Conservation (phyloP, 495 filamentous ascomycete genomes). For the Echria macrotheca region DNA sequence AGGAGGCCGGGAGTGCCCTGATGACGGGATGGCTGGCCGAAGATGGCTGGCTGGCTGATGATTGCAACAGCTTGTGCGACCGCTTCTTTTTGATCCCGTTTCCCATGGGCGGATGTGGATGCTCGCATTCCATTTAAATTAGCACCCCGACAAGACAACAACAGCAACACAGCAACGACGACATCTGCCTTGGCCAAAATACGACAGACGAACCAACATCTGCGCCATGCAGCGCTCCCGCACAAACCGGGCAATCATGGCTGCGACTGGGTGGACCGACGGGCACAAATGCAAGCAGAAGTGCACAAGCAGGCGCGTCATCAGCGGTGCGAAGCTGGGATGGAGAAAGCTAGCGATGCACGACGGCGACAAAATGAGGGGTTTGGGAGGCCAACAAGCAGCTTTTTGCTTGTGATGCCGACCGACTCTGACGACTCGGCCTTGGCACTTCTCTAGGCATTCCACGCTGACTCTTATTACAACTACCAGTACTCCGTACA, state of each 20-base stretch:
- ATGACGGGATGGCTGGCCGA: conserved; percentile 7
- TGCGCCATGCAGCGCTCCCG: too few species aligned
- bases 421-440: too few species aligned
- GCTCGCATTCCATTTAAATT: not conserved
- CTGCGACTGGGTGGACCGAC: not conserved
- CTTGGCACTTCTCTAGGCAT: too few species aligned
- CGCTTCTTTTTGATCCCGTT: not conserved
- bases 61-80: conserved; percentile 5
- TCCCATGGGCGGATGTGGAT: not conserved
- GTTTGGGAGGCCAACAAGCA: not conserved
- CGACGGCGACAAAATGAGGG: not conserved
- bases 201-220: not conserved
- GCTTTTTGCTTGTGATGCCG: not conserved
- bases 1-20: not conserved
- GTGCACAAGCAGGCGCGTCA: conserved; percentile 6
- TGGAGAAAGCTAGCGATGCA: not conserved
- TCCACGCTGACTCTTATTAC: too few species aligned
- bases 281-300: not conserved
- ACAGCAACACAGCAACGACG: too few species aligned
- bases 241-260: too few species aligned
- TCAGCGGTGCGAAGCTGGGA: not conserved
- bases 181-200: not conserved
- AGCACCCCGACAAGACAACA: too few species aligned
- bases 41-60: too few species aligned
- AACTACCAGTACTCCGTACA: too few species aligned